Evolutionary conservation across 345 rosid genomes (phyloP).

Genomic region (Pseudoturritis turrita): DNA sequence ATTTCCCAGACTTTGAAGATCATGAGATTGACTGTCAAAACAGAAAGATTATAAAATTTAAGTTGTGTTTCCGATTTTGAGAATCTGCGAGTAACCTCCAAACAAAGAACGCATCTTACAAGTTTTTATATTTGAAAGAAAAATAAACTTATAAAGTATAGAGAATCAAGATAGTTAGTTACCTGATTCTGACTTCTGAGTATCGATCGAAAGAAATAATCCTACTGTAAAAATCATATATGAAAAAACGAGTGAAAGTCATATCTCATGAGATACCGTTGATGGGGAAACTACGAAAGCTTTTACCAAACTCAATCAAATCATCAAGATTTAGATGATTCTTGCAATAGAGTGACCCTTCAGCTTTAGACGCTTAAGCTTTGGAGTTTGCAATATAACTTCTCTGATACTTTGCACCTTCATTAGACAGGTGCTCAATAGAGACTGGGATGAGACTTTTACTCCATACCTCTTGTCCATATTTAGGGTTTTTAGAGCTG

Average conservation of each 20-base stretch:
- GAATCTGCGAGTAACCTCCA: background rate
- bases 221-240: no score
- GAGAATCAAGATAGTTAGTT: background rate
- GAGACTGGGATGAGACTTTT: background rate
- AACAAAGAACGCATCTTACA: background rate
- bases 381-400: background rate
- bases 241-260: no score
- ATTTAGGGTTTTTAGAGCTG: background rate
- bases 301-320: background rate
- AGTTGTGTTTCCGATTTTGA: background rate
- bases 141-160: background rate
- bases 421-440: background rate
- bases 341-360: background rate
- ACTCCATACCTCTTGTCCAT: background rate
- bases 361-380: background rate
- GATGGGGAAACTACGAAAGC: no score
- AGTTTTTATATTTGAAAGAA: background rate
- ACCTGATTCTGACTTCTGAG: no score
- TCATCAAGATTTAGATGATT: background rate
- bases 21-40: no score
- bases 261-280: no score
- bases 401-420: no score
- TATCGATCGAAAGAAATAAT: no score
- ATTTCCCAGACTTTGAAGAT: background rate
- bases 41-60: background rate